Percentiles rank a stretch among this genome's conserved stretches.
These are phyloP conservation scores for Colletotrichum orbiculare DNA, from an alignment of 2,329 filamentous ascomycete species.

Conservation along the genomic window DNA sequence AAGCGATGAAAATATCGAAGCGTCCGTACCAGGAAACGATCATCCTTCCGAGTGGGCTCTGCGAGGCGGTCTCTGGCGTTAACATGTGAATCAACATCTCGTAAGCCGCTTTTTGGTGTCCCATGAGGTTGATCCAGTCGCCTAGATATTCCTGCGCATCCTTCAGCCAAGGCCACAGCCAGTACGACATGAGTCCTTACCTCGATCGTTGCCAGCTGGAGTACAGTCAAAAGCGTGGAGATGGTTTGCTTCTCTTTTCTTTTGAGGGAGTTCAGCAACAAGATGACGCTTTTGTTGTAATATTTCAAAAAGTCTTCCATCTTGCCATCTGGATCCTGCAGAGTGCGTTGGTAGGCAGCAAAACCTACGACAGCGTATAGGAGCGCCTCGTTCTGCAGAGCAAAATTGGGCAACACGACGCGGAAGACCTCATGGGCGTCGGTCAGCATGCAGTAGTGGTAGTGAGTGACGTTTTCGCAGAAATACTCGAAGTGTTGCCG, in stretches of 20 bases:
- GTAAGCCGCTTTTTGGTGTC: conserved; percentile 90
- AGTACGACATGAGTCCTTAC: conserved; percentile 57
- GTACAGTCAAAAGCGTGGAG: conserved; percentile 83
- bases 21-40: conserved; percentile 90
- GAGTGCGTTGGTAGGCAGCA: conserved; percentile 84
- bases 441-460: conserved; percentile 83
- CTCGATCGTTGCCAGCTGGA: conserved; percentile 94
- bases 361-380: conserved; percentile 91
- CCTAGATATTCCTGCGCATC: conserved; percentile 84
- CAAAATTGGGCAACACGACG: conserved; percentile 75
- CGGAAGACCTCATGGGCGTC: conserved; percentile 80
- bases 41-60: conserved; percentile 76
- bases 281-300: conserved; percentile 87
- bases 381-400: conserved; percentile 79
- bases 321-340: conserved; percentile 76
- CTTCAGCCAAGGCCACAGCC: conserved; percentile 22
- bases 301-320: conserved; percentile 87
- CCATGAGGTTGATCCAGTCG: conserved; percentile 93
- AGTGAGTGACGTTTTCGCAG: conserved; percentile 78
- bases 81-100: conserved; percentile 83
- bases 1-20: conserved; percentile 85
- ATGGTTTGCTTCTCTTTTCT: conserved; percentile 77
- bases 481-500: conserved; percentile 85
- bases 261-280: conserved; percentile 78
- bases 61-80: conserved; percentile 78